Evolutionary conservation across 192 early-diverging fungal genomes (phyloP).

Genomic region (Coemansia sp.): DNA sequence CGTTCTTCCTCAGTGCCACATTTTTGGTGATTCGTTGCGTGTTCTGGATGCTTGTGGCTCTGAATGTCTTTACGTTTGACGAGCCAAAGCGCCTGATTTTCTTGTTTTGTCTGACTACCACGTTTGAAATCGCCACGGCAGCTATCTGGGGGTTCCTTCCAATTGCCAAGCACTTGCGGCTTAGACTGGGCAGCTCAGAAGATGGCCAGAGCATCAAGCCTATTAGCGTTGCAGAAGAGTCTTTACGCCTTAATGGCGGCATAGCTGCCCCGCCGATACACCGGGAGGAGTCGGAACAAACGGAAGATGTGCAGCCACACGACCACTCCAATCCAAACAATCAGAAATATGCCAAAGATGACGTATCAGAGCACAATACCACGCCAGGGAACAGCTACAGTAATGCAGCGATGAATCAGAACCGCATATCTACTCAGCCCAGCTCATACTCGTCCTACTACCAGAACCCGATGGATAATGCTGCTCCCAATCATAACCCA

Average conservation of each 20-base stretch:
- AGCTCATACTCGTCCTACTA: constrained; percentile 12
- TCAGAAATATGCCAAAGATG: constrained; percentile 5
- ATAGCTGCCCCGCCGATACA: constrained; percentile 9
- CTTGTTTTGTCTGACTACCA: constrained; percentile 37
- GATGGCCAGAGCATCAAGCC: constrained; percentile 16
- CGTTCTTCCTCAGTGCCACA: constrained; percentile 21
- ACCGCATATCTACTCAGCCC: constrained; percentile 3
- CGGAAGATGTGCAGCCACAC: not conserved
- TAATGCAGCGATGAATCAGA: not conserved
- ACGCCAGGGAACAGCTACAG: constrained; percentile 10
- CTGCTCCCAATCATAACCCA: constrained; percentile 7
- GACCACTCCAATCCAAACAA: not conserved
- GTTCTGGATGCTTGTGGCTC: constrained; percentile 48
- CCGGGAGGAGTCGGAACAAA: not conserved
- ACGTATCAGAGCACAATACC: constrained; percentile 4
- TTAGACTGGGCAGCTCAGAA: not conserved
- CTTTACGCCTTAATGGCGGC: constrained; percentile 2
- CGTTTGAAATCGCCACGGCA: constrained; percentile 21
- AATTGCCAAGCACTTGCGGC: constrained; percentile 23
- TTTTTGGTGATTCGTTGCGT: constrained; percentile 29
- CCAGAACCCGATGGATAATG: constrained; percentile 5
- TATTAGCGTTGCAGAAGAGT: constrained; percentile 4
- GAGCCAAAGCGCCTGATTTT: constrained; percentile 42
- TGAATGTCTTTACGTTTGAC: constrained; percentile 23
- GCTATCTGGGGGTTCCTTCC: constrained; percentile 28